Evolutionary conservation across 495 filamentous ascomycete species (phyloP).

Genomic region (Wilcoxina mikolae): DNA sequence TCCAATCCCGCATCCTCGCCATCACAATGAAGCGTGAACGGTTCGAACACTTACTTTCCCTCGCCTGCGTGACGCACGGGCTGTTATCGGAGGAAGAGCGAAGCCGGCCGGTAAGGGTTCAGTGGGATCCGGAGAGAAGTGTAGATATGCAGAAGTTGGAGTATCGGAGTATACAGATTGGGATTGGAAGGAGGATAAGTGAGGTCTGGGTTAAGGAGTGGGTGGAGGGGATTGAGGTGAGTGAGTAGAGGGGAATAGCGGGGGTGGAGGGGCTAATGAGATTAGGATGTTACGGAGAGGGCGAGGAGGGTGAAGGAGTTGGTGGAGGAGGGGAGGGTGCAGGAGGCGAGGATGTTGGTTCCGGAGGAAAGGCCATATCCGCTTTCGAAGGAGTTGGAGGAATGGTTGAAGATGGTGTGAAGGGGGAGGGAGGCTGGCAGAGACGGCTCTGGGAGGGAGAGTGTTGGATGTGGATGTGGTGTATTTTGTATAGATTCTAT

Average conservation of each 20-base stretch:
- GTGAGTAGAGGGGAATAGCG: not conserved
- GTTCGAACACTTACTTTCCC: conserved; percentile 33
- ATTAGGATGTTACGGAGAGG: conserved; percentile 39
- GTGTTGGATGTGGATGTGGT: too few species aligned
- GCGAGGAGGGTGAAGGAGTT: conserved; percentile 35
- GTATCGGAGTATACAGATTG: conserved; percentile 47
- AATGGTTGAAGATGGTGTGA: too few species aligned
- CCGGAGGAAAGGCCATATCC: conserved; percentile 37
- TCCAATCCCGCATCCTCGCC: conserved; percentile 42
- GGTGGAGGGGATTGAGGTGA: conserved; percentile 37
- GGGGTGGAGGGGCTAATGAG: not conserved
- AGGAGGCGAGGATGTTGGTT: conserved; percentile 31
- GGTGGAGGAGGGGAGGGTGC: conserved; percentile 31
- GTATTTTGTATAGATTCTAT: too few species aligned
- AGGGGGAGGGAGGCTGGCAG: too few species aligned
- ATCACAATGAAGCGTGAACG: conserved; percentile 35
- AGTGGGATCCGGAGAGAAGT: conserved; percentile 49
- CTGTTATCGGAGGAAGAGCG: conserved; percentile 18
- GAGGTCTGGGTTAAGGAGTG: conserved; percentile 37
- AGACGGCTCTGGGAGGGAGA: too few species aligned
- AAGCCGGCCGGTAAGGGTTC: conserved; percentile 36
- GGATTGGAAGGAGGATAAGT: conserved; percentile 35
- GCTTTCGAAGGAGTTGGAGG: conserved; percentile 31
- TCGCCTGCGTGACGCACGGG: conserved; percentile 17
- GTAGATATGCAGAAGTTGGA: conserved; percentile 31